Evolutionary conservation across 2,329 filamentous ascomycete species (phyloP).

Genomic region (Lithohypha guttulata): DNA sequence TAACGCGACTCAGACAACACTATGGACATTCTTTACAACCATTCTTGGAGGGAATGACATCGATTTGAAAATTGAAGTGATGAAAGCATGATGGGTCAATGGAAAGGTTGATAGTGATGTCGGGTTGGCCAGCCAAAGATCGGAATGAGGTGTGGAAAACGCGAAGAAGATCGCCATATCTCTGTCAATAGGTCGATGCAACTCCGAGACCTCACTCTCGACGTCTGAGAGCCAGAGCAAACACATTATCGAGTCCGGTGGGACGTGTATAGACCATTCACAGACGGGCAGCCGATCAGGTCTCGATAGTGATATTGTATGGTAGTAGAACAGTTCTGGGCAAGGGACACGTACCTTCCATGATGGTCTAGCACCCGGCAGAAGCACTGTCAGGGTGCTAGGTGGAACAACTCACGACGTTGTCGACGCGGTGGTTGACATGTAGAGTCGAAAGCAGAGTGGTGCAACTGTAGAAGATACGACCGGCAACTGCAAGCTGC

Average conservation of each 20-base stretch:
- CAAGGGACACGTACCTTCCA: constrained; percentile 10
- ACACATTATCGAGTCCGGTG: neutral
- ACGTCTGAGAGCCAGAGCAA: neutral
- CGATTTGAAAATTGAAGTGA: constrained; percentile 13
- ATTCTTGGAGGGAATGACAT: constrained; percentile 11
- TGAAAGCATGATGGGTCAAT: constrained; percentile 16
- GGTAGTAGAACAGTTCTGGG: no score
- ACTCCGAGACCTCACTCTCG: neutral
- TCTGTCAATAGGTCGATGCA: no score
- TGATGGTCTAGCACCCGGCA: constrained; percentile 8
- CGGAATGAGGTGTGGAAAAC: neutral
- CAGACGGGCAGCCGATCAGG: neutral
- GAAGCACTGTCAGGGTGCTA: constrained; percentile 2
- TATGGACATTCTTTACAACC: constrained; percentile 3
- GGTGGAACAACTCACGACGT: constrained; percentile 7
- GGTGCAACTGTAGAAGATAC: constrained; percentile 20
- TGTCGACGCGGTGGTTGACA: constrained; percentile 1
- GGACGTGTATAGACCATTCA: neutral
- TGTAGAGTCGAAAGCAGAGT: constrained; percentile 4
- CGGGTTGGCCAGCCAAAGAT: neutral
- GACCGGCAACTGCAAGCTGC: constrained; percentile 27
- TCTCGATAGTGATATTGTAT: no score
- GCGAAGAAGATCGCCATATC: neutral
- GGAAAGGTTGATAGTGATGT: constrained; percentile 1
- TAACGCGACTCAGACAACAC: constrained; percentile 14